Base-by-base conservation (phyloP, 441 rosid species). In the Biscutella auriculata region DNA sequence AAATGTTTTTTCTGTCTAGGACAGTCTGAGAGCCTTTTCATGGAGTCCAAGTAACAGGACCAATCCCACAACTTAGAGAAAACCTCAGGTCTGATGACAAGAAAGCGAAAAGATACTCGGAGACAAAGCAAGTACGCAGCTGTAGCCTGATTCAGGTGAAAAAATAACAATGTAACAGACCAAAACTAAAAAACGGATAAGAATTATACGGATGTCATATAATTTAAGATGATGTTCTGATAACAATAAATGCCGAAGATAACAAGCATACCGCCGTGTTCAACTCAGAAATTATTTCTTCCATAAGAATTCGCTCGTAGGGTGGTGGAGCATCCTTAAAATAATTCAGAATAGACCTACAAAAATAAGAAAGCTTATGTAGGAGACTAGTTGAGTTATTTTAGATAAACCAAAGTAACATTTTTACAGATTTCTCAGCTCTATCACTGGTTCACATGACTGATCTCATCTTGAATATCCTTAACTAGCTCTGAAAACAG, bases 11-110 rank as follows among this genome's bases (percentile, higher is more conserved):
- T 34, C 37, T 53, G 62, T 40, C 39, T 41, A 41, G 55, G 42
- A 39, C 68, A 39, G 52, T 68, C 62, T 56, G 59, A 49, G 15
- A 62, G 61, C 58, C 72, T 66, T 72, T 65, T 59, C 59, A 84
- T 75, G 46, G 83, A 69, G 41, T 85, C 94, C 76, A 87, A 57
- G 70, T 90, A 84, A 73, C 79, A 79, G 42, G 96, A 90, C 96
- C 99, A 90, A 74, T 94, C 85, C 99, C 99, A 94, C 59, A 69
- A 76, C 69, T 79, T 80, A 57, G 86, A 78, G 70, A 94, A 79
- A 59, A 74, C 70, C 58, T 87, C 81, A 26, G 87, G 82, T 59
- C 78, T 81, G 43, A 68, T 51, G 36, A 77, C 47, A 29, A 94
- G 77, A 63, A 94, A 66, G 53, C 95, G 92, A 58, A 81, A 90